These are phyloP conservation scores for Planoprotostelium fungivorum DNA, from an alignment of 78 protist species.

Conservation along the genomic window DNA sequence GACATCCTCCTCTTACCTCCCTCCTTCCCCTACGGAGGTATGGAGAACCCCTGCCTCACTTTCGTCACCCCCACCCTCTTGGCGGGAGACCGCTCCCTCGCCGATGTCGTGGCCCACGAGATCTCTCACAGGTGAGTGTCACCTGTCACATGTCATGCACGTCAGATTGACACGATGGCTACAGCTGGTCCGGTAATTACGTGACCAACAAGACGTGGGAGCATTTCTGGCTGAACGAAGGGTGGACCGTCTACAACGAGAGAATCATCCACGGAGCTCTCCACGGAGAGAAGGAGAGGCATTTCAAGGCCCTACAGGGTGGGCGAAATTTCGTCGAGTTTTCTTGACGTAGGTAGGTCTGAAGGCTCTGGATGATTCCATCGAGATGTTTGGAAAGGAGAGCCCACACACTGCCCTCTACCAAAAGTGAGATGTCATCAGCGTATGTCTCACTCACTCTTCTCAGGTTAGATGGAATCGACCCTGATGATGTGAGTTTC, in stretches of 20 bases:
- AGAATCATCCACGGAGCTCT: conserved; percentile 61
- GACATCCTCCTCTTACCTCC: conserved; percentile 78
- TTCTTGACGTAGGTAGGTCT: too few species aligned
- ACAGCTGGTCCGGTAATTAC: conserved; percentile 69
- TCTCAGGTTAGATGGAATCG: conserved; percentile 42
- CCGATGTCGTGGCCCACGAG: conserved; percentile 81
- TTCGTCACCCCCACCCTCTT: conserved; percentile 81
- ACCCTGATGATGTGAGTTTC: conserved; percentile 70
- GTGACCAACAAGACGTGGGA: conserved; percentile 71
- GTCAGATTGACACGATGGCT: background rate
- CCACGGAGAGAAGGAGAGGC: conserved; percentile 33
- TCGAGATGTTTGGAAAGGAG: conserved; percentile 29
- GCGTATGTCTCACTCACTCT: background rate
- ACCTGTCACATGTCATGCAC: background rate
- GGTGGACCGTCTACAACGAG: conserved; percentile 74
- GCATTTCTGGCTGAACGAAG: conserved; percentile 64
- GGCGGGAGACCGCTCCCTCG: conserved; percentile 78
- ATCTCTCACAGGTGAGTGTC: conserved; percentile 43
- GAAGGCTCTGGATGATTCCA: conserved; percentile 36
- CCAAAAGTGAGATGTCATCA: background rate
- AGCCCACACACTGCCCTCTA: conserved; percentile 56
- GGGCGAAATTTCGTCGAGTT: too few species aligned
- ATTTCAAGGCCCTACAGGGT: conserved; percentile 49
- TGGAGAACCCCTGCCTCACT: conserved; percentile 76
- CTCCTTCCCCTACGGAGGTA: conserved; percentile 82